Evolutionary conservation across 2,329 filamentous ascomycete species (phyloP).

Genomic region (Lachnellula willkommii): DNA sequence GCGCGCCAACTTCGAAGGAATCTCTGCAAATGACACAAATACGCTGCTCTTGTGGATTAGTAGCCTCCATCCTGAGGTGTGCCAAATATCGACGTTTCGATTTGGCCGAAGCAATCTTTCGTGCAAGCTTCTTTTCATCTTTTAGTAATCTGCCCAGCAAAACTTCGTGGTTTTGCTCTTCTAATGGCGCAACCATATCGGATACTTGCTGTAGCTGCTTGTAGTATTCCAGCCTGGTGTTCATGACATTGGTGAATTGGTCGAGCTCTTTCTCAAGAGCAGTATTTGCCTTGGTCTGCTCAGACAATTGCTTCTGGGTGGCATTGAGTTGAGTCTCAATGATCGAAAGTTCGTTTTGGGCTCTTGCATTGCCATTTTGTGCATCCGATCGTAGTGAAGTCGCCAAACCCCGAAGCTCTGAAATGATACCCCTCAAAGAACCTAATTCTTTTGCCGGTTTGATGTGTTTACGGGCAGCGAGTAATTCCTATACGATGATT

Average conservation of each 20-base stretch:
- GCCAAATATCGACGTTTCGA: constrained; percentile 71
- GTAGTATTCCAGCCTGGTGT: constrained; percentile 82
- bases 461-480: constrained; percentile 41
- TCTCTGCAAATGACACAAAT: constrained; percentile 84
- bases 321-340: constrained; percentile 57
- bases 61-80: constrained; percentile 29
- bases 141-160: constrained; percentile 44
- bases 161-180: constrained; percentile 41
- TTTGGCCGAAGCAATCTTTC: constrained; percentile 56
- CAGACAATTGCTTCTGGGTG: constrained; percentile 48
- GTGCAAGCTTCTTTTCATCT: constrained; percentile 51
- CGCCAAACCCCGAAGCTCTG: constrained; percentile 61
- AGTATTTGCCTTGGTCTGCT: constrained; percentile 45
- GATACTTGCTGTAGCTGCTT: constrained; percentile 86
- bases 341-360: constrained; percentile 58
- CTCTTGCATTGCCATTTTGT: constrained; percentile 48
- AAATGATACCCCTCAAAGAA: constrained; percentile 66
- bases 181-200: constrained; percentile 73
- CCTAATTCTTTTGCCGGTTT: constrained; percentile 47
- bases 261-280: constrained; percentile 66
- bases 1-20: constrained; percentile 68
- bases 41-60: constrained; percentile 57
- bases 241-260: constrained; percentile 72
- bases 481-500: constrained; percentile 58
- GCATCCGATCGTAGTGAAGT: constrained; percentile 55